Evolutionary conservation across 2,329 filamentous ascomycete genomes (phyloP), one percentile per base, ranked within the genome.

Genomic region (Monilinia polystroma): DNA sequence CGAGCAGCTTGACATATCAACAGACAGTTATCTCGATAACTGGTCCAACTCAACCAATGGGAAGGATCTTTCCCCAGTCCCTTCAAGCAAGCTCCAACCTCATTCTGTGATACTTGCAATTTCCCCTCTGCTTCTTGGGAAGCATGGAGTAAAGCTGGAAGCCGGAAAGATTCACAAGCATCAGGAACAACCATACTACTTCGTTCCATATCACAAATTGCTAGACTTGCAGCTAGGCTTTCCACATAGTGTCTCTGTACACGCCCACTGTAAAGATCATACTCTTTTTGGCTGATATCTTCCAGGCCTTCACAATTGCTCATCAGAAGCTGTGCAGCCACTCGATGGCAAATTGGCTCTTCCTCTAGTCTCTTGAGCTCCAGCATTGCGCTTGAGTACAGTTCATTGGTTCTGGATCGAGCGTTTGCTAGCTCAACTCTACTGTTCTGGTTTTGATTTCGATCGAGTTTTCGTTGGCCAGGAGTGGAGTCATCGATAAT

Each of bases 41-140:
- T 87, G 70, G 84, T 85, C 77, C 87, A 90, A 32, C 85, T 88
- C 1, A 82, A 87, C 86, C 87, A 90, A 74, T 81, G 84, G 55
- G 86, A 85, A 1, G 83, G 80, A 32, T 82, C 80, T 23, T 81
- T 80, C 56, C 83, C 82, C 1, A 90, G 75, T 5, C 81, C 81
- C 56, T 77, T 79, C 5, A 87, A 76, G 70, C 87, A 90, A 12
- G 77, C 72, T 56, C 80, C 78, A 32, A 87, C 70, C 23, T 76
- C 60, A 35, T 76, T 70, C 6, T 70, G 63, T 60, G 68, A 69
- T 70, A 60, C 67, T 67, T 75, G 58, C 56, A 71, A 68, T 73
- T 68, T 73, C 72, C 66, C 75, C 73, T 77, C 68, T 70, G 76
- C 68, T 20, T 76, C 71, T 0, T 75, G 71, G 8, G 79, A 77